Evolutionary conservation across 495 filamentous ascomycete species (phyloP).

Genomic region (Daldinia grandis): DNA sequence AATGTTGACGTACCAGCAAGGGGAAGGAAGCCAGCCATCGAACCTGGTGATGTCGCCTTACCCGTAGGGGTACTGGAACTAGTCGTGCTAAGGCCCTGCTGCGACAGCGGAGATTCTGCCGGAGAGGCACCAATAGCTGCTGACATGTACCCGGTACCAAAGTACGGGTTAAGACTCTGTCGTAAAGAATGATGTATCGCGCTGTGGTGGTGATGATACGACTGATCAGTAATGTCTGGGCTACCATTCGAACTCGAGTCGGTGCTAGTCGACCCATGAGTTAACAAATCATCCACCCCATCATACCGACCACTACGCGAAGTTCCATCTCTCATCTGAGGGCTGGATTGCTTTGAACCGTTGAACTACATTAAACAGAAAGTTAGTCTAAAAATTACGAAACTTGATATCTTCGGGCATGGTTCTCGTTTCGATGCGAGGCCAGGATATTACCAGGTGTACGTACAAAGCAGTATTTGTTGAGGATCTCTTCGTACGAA

Average conservation of each 20-base stretch:
- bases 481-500: constrained; percentile 91
- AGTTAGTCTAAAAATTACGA: constrained; percentile 33
- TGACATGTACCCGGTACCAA: constrained; percentile 39
- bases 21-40: constrained; percentile 40
- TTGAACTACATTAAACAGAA: constrained; percentile 49
- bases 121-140: constrained; percentile 44
- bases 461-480: constrained; percentile 99
- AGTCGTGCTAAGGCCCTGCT: constrained; percentile 30
- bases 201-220: constrained; percentile 44
- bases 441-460: constrained; percentile 42
- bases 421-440: constrained; percentile 42
- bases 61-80: constrained; percentile 34
- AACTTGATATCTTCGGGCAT: constrained; percentile 15
- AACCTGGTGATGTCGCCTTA: constrained; percentile 37
- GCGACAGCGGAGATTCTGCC: constrained; percentile 45
- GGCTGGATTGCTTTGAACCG: constrained; percentile 54
- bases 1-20: constrained; percentile 53
- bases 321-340: constrained; percentile 48
- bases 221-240: constrained; percentile 44
- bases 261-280: constrained; percentile 42
- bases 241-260: constrained; percentile 51
- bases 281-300: constrained; percentile 43
- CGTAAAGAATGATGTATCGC: constrained; percentile 53
- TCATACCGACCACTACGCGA: constrained; percentile 46
- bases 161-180: constrained; percentile 48